Conservation (phyloP, 352 stramenopile species). For the Plasmopara viticola region DNA sequence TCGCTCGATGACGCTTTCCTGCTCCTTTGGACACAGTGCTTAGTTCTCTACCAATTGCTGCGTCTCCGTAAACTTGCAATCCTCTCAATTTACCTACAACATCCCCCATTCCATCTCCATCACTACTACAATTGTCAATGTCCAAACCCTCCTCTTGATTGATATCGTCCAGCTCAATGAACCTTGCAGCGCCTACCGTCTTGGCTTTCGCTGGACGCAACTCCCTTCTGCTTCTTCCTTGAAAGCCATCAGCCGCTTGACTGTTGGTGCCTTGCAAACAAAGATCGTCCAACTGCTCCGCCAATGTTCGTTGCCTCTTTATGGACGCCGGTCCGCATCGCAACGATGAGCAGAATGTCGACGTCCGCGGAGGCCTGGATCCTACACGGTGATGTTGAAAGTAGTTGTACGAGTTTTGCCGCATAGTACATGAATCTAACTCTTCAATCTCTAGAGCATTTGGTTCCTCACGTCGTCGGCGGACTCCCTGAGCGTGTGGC, state of each 20-base stretch:
- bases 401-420: conserved; percentile 65
- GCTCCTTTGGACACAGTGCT: conserved; percentile 36
- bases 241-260: background rate
- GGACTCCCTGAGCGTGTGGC: conserved; percentile 26
- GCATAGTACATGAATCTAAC: conserved; percentile 62
- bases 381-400: conserved; percentile 34
- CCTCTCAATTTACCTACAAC: conserved; percentile 11
- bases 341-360: conserved; percentile 21
- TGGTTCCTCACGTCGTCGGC: conserved; percentile 38
- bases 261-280: conserved; percentile 25
- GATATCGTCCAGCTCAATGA: conserved; percentile 22
- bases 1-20: conserved; percentile 26
- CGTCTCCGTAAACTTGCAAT: conserved; percentile 35
- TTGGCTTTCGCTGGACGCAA: conserved; percentile 10
- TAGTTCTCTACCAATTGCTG: conserved; percentile 12
- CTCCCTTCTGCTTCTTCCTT: background rate
- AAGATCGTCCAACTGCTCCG: conserved; percentile 52
- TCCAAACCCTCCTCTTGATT: conserved; percentile 13
- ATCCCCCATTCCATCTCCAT: conserved; percentile 25
- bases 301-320: conserved; percentile 60
- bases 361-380: conserved; percentile 8
- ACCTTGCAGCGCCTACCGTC: conserved; percentile 1
- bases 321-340: conserved; percentile 14
- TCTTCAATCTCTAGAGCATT: conserved; percentile 49
- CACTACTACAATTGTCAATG: conserved; percentile 15